These are phyloP conservation scores for Yamadazyma diddensiae DNA, from an alignment of 1,139 yeast genomes.

Conservation along the genomic window DNA sequence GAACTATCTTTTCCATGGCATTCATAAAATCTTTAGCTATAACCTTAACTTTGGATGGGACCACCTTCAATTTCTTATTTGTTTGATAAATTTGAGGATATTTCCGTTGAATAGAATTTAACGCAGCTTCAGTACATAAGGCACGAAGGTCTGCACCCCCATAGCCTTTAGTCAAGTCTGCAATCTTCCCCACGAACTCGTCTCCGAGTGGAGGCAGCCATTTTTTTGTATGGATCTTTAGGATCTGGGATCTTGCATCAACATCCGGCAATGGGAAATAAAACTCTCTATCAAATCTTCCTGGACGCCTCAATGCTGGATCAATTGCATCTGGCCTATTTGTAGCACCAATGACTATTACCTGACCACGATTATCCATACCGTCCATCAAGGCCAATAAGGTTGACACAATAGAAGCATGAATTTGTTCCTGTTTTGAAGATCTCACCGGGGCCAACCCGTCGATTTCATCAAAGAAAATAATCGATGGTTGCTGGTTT, in stretches of 20 bases:
- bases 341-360: conserved; percentile 96
- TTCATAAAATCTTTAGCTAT: conserved; percentile 84
- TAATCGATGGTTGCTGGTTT: conserved; percentile 92
- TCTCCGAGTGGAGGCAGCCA: conserved; percentile 77
- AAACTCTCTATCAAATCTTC: conserved; percentile 95
- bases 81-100: conserved; percentile 91
- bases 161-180: conserved; percentile 86
- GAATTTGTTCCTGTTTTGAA: conserved; percentile 95
- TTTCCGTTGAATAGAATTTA: conserved; percentile 84
- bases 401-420: conserved; percentile 95
- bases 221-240: conserved; percentile 80
- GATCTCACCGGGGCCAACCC: conserved; percentile 98
- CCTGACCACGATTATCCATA: conserved; percentile 96
- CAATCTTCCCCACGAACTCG: conserved; percentile 62
- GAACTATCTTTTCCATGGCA: conserved; percentile 84
- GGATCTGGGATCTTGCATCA: conserved; percentile 72
- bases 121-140: conserved; percentile 92
- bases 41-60: conserved; percentile 70
- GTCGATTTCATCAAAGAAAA: conserved; percentile 95
- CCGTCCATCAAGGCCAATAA: conserved; percentile 97
- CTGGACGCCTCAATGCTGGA: conserved; percentile 96
- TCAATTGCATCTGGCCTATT: conserved; percentile 97
- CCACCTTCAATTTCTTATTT: conserved; percentile 68
- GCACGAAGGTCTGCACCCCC: conserved; percentile 98
- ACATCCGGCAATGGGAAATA: conserved; percentile 91